Base-by-base conservation (phyloP, 1,284 basidiomycete species). In the Boletellus deceptivus region DNA sequence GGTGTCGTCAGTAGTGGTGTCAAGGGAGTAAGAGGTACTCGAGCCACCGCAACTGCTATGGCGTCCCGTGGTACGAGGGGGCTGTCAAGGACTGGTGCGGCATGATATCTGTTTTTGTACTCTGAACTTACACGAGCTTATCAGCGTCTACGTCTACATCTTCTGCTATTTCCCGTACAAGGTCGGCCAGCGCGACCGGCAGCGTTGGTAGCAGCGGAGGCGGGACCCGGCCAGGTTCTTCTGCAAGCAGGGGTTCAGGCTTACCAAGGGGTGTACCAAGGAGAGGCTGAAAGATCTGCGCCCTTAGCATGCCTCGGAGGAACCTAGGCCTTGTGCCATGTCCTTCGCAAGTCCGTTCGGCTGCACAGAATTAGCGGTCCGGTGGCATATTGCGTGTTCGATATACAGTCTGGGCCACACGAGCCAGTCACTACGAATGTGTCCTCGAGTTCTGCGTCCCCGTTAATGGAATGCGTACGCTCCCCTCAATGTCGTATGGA, bases 21-120 rank as follows among this genome's bases (percentile, higher is more conserved):
- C 2, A 68, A 80, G 59, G 82, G 81, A 14, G 77, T 81, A 14
- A 68, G 80, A 54, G 81, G 82, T 9, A 82, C 79, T 6, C 67
- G 79, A 38, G 78, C 78, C 3, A 69, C 64, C 20, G 62, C 61
- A 7, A 65, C 63, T 11, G 56, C 67, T 5, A 61, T 67, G 38
- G 68, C 69, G 3, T 65, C 74, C 27, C 69, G 75, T 35, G 16
- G 69, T 55, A 60, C 70, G 39, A 59, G 61, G 43, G 63, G 64
- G 27, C 45, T 37, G 22, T 46, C 64, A 34, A 65, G 29, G 35
- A 53, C 56, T 36, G 63, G 67, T 66, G 49, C 10, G 63, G 34
- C 13, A 35, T 14, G 6, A 33, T 3, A 1, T 33, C 40, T 33
- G 31, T 36, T 35, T 20, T n/a, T 49, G 13, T 17, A n/a, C 35